phyloP scores from a whole-genome alignment of 1,139 yeast genomes.

The Yamadazyma friedrichii region DNA sequence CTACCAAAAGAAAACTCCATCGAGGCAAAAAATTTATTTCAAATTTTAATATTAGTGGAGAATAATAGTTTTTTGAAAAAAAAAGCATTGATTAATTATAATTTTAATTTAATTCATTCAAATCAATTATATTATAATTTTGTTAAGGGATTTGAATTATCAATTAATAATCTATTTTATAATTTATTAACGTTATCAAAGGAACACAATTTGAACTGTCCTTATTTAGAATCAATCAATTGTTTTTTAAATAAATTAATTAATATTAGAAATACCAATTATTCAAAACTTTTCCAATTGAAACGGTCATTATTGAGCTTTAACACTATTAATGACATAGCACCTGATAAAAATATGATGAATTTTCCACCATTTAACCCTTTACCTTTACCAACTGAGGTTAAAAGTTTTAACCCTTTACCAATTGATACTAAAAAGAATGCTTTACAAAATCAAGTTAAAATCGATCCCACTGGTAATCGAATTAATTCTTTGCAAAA shows the following conservation, averaged over 20 bases:
- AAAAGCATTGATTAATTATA: slow-evolving; percentile 1
- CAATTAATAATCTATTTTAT: slow-evolving; percentile 10
- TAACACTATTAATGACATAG: slow-evolving; percentile 19
- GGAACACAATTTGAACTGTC: slow-evolving; percentile 10
- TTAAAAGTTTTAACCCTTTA: too few relatives aligned
- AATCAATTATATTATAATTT: slow-evolving; percentile 20
- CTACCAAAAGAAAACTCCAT: slow-evolving; percentile 12
- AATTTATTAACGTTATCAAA: slow-evolving; percentile 14
- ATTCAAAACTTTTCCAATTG: slow-evolving; percentile 16
- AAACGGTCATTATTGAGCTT: slow-evolving; percentile 13
- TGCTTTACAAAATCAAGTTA: background rate
- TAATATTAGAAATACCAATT: slow-evolving; percentile 12
- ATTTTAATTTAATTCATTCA: slow-evolving; percentile 14
- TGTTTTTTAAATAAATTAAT: slow-evolving; percentile 14
- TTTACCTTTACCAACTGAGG: slow-evolving; percentile 19
- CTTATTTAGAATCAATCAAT: slow-evolving; percentile 17
- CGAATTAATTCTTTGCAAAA: too few relatives aligned
- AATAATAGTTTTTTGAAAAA: slow-evolving; percentile 8
- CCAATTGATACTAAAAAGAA: slow-evolving; percentile 11
- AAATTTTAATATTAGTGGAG: slow-evolving; percentile 14
- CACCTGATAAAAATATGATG: slow-evolving; percentile 27
- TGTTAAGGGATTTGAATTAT: slow-evolving; percentile 18
- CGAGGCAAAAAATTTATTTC: slow-evolving; percentile 14
- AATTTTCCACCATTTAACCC: slow-evolving; percentile 26
- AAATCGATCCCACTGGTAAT: too few relatives aligned